phyloP scores from a whole-genome alignment of 163 green algal species.

The Volvox carteri region DNA sequence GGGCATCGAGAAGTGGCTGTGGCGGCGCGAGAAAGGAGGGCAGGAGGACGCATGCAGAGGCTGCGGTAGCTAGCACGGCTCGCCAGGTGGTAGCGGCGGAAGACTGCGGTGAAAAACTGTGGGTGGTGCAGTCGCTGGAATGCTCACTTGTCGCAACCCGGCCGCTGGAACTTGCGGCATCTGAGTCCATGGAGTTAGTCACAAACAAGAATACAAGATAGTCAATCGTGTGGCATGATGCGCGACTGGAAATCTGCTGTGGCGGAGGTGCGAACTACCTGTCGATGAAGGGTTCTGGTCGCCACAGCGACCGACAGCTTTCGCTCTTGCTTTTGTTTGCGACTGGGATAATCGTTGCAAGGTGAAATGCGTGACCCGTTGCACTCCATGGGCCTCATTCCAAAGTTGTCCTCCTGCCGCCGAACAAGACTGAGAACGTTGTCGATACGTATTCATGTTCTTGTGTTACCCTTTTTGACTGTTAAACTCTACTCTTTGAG shows the following conservation, averaged over 20 bases:
- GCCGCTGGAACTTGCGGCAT: constrained; percentile 11
- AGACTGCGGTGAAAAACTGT: not conserved
- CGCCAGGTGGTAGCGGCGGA: not conserved
- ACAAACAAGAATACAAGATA: not conserved
- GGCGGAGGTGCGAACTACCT: not conserved
- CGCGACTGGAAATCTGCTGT: not conserved
- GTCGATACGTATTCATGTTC: not conserved
- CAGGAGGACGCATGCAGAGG: constrained; percentile 9
- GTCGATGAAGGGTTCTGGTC: not conserved
- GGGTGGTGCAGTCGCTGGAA: too few relatives aligned
- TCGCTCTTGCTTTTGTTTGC: not conserved
- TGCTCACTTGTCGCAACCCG: not conserved
- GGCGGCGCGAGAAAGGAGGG: not conserved
- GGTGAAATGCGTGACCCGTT: not conserved
- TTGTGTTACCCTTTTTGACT: not conserved
- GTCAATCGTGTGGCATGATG: not conserved
- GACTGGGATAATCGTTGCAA: not conserved
- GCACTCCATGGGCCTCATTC: not conserved
- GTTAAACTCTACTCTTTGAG: too few relatives aligned
- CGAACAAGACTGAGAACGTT: not conserved
- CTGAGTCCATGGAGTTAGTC: not conserved
- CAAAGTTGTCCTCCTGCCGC: not conserved
- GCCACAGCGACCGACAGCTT: not conserved
- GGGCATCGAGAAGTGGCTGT: not conserved
- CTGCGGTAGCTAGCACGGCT: not conserved